Evolutionary conservation across 2,329 filamentous ascomycete species (phyloP), one percentile per base, ranked within the genome.

Genomic region (Aspergillus alliaceus): DNA sequence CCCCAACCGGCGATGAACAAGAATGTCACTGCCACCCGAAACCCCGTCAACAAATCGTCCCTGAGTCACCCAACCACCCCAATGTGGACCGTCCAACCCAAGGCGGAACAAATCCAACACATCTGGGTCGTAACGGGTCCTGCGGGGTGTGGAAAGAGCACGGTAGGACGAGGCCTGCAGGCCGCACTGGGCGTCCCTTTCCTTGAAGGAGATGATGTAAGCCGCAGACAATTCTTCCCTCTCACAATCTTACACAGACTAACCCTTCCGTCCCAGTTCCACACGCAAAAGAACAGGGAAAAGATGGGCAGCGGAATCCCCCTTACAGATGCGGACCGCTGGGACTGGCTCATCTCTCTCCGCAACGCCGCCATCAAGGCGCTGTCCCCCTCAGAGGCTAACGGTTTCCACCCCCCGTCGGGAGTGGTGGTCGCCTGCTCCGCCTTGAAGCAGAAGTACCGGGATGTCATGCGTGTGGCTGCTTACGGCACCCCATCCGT

Each of bases 401-500:
- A 71, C 58, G 77, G 80, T 54, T 75, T 74, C 49, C 60, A 70
- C 42, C 86, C 86, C 35, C 81, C 84, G 18, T 77, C 83, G 29
- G 89, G 91, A 49, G 95, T 97, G n/a, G 90, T 99, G 50, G 84
- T 99, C 59, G 96, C 95, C 53, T 99, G 95, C 82, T 96, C 91
- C 12, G 95, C 93, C 1, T 84, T 99, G 53, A 98, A 98, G 82
- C 90, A 90, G 74, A 97, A 96, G 78, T 99, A 99, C 81, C 88
- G 95, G 66, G 95, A 99, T 68, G 90, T 93, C 61, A 91, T 95
- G 72, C 86, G 90, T 31, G 87, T 93, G 8, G 90, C 90, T 7
- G 86, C 87, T 15, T 92, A 93, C 78, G 89, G 89, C 73, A 82
- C 87, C 62, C 84, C 86, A 54, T 83, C 84, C 54, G 84, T 93